Evolutionary conservation across 768 basidiomycete species (phyloP).

Genomic region (Amanita subjunquillea): DNA sequence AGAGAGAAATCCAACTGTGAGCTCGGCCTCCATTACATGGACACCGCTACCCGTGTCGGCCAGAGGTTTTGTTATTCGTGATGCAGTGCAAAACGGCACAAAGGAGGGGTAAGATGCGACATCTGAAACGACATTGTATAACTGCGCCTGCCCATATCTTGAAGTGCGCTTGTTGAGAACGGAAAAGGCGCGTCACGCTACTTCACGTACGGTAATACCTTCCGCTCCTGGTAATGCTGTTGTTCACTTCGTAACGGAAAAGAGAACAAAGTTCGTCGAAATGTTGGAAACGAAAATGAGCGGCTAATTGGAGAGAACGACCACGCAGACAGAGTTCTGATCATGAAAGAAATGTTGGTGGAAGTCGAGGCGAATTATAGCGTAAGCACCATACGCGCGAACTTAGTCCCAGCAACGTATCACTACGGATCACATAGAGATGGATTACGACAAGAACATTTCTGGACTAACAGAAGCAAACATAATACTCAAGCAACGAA

Average conservation of each 20-base stretch:
- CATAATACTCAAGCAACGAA: constrained; percentile 30
- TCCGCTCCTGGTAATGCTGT: constrained; percentile 73
- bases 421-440: background rate
- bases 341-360: background rate
- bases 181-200: constrained; percentile 1
- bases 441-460: background rate
- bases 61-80: constrained; percentile 45
- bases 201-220: constrained; percentile 76
- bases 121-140: constrained; percentile 83
- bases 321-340: background rate
- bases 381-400: background rate
- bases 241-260: constrained; percentile 37
- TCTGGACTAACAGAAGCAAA: background rate
- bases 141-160: constrained; percentile 69
- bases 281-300: constrained; percentile 4
- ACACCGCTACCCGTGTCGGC: constrained; percentile 15
- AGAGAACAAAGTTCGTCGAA: constrained; percentile 32
- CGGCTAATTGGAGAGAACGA: background rate
- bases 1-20: constrained; percentile 81
- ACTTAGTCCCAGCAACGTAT: background rate
- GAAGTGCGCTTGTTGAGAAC: background rate
- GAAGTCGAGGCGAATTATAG: too few relatives aligned
- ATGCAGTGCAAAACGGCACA: constrained; percentile 79
- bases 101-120: constrained; percentile 80
- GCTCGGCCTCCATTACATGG: constrained; percentile 66